Conservation (phyloP, 1,284 basidiomycete species). For the Pterulicium gracile region DNA sequence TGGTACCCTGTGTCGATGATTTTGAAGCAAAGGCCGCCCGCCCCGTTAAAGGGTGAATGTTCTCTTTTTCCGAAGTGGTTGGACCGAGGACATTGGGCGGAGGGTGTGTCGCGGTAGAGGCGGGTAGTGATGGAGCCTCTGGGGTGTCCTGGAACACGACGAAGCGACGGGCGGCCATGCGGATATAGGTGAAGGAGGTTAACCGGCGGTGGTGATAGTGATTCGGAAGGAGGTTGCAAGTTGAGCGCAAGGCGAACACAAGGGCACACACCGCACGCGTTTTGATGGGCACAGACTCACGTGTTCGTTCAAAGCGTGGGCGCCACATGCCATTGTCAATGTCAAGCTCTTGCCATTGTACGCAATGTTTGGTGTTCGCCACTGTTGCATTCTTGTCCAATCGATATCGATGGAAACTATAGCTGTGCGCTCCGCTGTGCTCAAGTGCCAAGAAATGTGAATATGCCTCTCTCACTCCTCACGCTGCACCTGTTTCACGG, state of each 20-base stretch:
- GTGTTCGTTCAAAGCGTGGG: constrained; percentile 1
- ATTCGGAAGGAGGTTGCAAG: constrained; percentile 8
- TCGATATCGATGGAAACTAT: too few species aligned
- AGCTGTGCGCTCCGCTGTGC: too few species aligned
- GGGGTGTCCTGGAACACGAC: constrained; percentile 54
- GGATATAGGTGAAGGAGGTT: constrained; percentile 11
- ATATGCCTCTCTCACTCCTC: too few species aligned
- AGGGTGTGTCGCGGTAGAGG: constrained; percentile 18
- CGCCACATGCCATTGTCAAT: background rate
- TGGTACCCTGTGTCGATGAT: constrained; percentile 32
- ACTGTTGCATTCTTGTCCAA: too few species aligned
- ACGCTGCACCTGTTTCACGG: too few species aligned
- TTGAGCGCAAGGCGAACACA: too few species aligned
- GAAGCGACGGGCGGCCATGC: constrained; percentile 48
- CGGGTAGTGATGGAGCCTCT: constrained; percentile 10
- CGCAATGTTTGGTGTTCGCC: too few species aligned
- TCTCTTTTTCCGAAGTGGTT: constrained; percentile 55
- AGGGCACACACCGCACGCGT: background rate
- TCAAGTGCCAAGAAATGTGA: too few species aligned
- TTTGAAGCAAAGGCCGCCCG: constrained; percentile 32
- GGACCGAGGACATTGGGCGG: constrained; percentile 23
- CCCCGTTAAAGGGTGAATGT: constrained; percentile 63
- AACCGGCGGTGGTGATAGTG: constrained; percentile 11
- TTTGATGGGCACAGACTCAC: background rate
- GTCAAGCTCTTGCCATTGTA: too few species aligned